Base-by-base conservation (phyloP, 2,329 filamentous ascomycete genomes). In the Thielaviopsis euricoi region DNA sequence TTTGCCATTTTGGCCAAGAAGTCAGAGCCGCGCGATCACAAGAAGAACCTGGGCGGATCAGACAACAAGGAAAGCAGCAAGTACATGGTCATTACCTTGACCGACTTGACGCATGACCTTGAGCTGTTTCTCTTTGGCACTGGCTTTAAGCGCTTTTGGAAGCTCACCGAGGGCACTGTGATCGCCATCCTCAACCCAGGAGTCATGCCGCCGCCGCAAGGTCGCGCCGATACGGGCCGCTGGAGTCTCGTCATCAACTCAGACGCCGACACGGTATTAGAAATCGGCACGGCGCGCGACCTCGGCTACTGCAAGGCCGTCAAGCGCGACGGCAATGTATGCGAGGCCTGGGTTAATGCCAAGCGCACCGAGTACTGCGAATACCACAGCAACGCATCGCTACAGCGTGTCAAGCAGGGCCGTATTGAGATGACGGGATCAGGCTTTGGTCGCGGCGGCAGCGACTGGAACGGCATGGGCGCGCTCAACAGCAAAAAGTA, bases 101-200 rank as follows among this genome's bases (percentile, higher is more conserved):
- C 87, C 0, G 91, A 98, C 68, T 74, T 98, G 12, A 85, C 89
- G 65, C 95, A 84, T 81, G 89, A 95, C 64, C 70, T 98, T 13
- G 90, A 97, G 62, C 78, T 97, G 49, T 97, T 89, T 65, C 79
- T 98, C 15, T 98, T 98, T 70, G 87, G 87, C 65, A 83, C 85
- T 0, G 94, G 89, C 6, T 96, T 97, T 65, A 85, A 87, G 17
- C 83, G 87, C 57, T 98, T 93, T 73, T 97, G 91, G 85, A 95
- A 95, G 67, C 74, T 97, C n/a, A 83, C 83, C 0, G 80, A 88
- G 1, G 93, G 93, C n/a, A 96, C 90, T 0, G 79, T 97, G 1
- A 76, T 98, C 58, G 93, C 91, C 5, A 87, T 98, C 25, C 76
- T 98, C 29, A 98, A 98, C 66, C 93, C 93, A 1, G 82, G 76